Evolutionary conservation across 805 yeast genomes (phyloP).

Genomic region (Metschnikowia aberdeeniae): DNA sequence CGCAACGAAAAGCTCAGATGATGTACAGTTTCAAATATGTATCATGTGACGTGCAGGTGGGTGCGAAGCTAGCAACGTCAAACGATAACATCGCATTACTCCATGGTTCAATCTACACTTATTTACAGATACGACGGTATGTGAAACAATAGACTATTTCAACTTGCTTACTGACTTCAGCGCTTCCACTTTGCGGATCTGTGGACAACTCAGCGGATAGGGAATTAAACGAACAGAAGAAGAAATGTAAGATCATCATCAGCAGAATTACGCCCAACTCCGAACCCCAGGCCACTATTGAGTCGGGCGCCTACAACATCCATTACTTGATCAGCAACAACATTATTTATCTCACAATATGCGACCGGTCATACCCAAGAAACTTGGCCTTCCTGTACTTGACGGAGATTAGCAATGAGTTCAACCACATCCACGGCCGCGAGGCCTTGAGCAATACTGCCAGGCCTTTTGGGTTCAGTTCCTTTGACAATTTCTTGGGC

Average conservation of each 20-base stretch:
- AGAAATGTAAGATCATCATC: conserved; percentile 74
- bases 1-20: background rate
- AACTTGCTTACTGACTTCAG: conserved; percentile 30
- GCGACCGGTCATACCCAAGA: conserved; percentile 77
- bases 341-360: conserved; percentile 75
- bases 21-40: background rate
- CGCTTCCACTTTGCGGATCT: conserved; percentile 87
- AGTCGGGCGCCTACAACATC: conserved; percentile 70
- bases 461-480: conserved; percentile 88
- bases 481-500: conserved; percentile 76
- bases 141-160: conserved; percentile 8
- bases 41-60: conserved; percentile 2
- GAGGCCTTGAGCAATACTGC: conserved; percentile 59
- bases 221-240: conserved; percentile 68
- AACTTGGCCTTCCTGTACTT: conserved; percentile 86
- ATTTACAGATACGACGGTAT: conserved; percentile 63
- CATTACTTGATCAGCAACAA: conserved; percentile 61
- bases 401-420: conserved; percentile 77
- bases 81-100: conserved; percentile 1
- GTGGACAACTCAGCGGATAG: conserved; percentile 71
- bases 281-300: conserved; percentile 81
- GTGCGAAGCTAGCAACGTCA: background rate
- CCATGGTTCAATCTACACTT: conserved; percentile 64
- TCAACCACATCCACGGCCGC: conserved; percentile 68
- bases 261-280: conserved; percentile 73